Base-by-base conservation (phyloP, 345 rosid species). In the Syzygium aqueum region DNA sequence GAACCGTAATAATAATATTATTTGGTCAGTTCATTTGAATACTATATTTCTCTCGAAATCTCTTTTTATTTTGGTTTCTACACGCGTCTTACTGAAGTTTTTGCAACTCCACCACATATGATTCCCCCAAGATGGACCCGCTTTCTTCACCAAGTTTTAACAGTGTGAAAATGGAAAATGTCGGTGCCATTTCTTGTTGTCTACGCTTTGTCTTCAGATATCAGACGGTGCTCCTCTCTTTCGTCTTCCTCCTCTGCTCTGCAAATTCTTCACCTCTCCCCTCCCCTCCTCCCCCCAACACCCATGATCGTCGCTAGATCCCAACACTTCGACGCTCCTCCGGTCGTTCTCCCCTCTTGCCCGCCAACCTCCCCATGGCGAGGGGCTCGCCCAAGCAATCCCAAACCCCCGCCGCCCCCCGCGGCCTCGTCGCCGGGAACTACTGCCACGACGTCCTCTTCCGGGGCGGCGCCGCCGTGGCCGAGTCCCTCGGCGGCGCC, bases 401-500 rank as follows among this genome's bases (percentile, higher is more conserved):
- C 77, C 91, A 93, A 2, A 95, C 92, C 33, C 93, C 94, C 82
- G 2, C 84, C 37, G 90, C 84, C 37, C 91, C 82, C 73, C 91
- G 95, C 9, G 96, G 95, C 56, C 93, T 98, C 86, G 92, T 98
- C 85, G 99, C 92, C 33, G 99, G 99, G 4, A 97, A 96, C 54
- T 94, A 94, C 87, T 96, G 98, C 93, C 99, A 97, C 92, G 99
- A 96, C 88, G 94, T 96, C 83, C 90, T 98, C 37, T 92, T 95
- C 89, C 95, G 92, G 85, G 89, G 93, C 89, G 91, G 89, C 89
- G 15, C 89, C 87, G 89, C 94, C 59, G 85, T 94, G 16, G 98
- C 95, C 43, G 96, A 96, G 88, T 93, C 99, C 33, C 97, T 97
- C 77, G 99, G 99, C 88, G 99, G 99, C 89, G 99, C 97, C 84